Conservation (phyloP, 805 yeast species). For the Lipomyces lipofer region DNA sequence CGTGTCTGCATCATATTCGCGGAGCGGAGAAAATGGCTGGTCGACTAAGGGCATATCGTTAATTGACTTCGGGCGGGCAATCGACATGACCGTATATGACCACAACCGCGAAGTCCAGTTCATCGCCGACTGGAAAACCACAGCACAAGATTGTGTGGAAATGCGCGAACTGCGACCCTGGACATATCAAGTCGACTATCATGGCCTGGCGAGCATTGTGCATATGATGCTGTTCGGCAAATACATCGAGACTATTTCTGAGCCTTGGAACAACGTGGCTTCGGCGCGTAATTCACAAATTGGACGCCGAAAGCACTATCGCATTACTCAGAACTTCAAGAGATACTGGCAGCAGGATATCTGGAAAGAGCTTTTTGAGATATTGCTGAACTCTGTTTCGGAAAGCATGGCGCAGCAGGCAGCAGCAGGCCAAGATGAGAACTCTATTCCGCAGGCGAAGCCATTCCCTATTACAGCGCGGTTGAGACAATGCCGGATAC, state of each 20-base stretch:
- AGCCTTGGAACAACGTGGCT: conserved; percentile 35
- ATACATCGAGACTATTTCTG: conserved; percentile 46
- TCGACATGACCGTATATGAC: conserved; percentile 64
- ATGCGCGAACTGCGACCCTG: conserved; percentile 62
- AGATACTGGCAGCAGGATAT: conserved; percentile 73
- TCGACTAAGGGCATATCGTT: conserved; percentile 54
- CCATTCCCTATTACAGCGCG: conserved; percentile 47
- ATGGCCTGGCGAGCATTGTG: conserved; percentile 73
- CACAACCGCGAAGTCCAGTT: conserved; percentile 49
- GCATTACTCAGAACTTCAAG: conserved; percentile 53
- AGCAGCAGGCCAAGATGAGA: conserved; percentile 6
- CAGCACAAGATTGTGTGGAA: conserved; percentile 71
- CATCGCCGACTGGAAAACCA: conserved; percentile 58
- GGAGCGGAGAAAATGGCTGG: conserved; percentile 51
- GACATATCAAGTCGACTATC: conserved; percentile 81
- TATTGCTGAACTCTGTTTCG: conserved; percentile 59
- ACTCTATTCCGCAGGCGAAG: conserved; percentile 24
- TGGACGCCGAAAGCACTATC: conserved; percentile 34
- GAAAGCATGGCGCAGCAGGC: conserved; percentile 10
- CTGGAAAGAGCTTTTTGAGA: conserved; percentile 68
- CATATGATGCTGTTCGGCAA: conserved; percentile 74
- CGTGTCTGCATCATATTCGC: conserved; percentile 35
- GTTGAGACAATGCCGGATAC: conserved; percentile 41
- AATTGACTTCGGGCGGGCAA: conserved; percentile 80
- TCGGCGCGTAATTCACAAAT: conserved; percentile 26